Evolutionary conservation across 2,329 filamentous ascomycete genomes (phyloP).

Genomic region (Phyllosticta citribraziliensis): DNA sequence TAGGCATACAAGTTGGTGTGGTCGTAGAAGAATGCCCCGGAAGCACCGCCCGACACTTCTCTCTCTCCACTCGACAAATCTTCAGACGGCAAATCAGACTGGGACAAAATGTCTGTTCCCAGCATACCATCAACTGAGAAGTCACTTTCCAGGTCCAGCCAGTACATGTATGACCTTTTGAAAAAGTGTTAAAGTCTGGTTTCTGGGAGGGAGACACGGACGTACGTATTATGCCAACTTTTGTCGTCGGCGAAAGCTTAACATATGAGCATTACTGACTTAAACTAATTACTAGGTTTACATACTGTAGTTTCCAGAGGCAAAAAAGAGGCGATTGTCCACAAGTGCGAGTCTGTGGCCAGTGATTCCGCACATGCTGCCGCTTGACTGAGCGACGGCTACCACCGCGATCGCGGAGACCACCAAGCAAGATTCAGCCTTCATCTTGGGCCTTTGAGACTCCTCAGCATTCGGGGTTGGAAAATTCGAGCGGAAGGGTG

Average conservation of each 20-base stretch:
- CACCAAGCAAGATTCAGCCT: not conserved
- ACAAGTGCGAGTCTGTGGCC: not conserved
- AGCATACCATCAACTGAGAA: not conserved
- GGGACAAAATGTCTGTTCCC: not conserved
- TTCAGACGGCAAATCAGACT: not conserved
- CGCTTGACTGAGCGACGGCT: not conserved
- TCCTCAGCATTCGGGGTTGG: not conserved
- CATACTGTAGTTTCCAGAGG: constrained; percentile 3
- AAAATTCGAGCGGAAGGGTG: not conserved
- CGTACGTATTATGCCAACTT: not conserved
- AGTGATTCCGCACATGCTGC: not conserved
- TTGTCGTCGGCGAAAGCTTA: not conserved
- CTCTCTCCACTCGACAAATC: not conserved
- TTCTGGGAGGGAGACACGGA: not conserved
- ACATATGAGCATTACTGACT: not conserved
- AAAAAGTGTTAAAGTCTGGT: not conserved
- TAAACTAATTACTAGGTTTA: not conserved
- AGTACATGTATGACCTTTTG: not conserved
- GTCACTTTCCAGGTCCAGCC: not conserved
- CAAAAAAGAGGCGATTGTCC: constrained; percentile 1
- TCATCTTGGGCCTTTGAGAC: not conserved
- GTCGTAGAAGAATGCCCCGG: constrained; percentile 1
- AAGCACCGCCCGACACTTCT: not conserved
- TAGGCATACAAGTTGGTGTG: constrained; percentile 6
- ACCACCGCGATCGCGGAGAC: not conserved